These are phyloP conservation scores for Rhodocollybia butyracea DNA, from an alignment of 768 basidiomycete genomes.

Conservation along the genomic window DNA sequence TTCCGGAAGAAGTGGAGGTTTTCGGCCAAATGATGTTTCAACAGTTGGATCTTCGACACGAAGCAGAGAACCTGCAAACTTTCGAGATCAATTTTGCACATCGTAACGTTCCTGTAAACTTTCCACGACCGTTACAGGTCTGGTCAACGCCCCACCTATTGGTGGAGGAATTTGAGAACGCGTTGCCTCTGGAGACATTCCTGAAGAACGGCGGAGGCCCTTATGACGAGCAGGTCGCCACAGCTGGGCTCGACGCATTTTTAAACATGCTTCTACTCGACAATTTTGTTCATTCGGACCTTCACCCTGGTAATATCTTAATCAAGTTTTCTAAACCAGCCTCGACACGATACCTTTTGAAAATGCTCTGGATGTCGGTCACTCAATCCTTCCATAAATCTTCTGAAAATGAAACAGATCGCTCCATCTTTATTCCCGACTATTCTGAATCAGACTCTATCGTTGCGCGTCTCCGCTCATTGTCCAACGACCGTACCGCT, in stretches of 20 bases:
- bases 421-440: conserved; percentile 26
- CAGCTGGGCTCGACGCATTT: conserved; percentile 92
- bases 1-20: conserved; percentile 91
- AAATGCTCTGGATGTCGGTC: conserved; percentile 54
- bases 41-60: conserved; percentile 87
- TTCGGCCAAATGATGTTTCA: conserved; percentile 97
- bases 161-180: conserved; percentile 92
- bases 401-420: conserved; percentile 20
- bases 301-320: conserved; percentile 95
- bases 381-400: conserved; percentile 32
- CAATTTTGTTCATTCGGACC: conserved; percentile 93
- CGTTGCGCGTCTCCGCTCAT: conserved; percentile 62
- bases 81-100: conserved; percentile 87
- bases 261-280: conserved; percentile 98
- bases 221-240: conserved; percentile 86
- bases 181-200: conserved; percentile 84
- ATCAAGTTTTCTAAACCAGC: conserved; percentile 93
- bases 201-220: conserved; percentile 89
- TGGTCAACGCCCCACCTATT: conserved; percentile 84
- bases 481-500: conserved; percentile 52
- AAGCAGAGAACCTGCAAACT: conserved; percentile 79
- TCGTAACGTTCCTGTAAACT: conserved; percentile 78
- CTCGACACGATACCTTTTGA: conserved; percentile 59
- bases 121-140: conserved; percentile 80
- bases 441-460: conserved; percentile 57